Conservation (phyloP, 1,139 yeast species). For the Candida gigantensis region DNA sequence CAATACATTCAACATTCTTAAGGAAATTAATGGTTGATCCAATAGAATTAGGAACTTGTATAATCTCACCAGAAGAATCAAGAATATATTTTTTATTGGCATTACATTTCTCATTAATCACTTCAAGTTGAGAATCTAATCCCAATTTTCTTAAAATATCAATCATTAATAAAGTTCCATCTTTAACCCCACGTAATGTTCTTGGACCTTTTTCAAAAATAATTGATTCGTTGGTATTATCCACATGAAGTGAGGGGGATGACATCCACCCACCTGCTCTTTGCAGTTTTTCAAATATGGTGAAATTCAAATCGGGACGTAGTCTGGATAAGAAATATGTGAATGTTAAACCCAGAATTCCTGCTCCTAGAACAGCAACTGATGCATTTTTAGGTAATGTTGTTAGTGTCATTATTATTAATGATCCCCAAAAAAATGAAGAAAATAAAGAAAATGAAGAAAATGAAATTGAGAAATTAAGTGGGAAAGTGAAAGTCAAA, state of each 20-base stretch:
- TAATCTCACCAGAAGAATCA: constrained; percentile 35
- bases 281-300: constrained; percentile 55
- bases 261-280: constrained; percentile 82
- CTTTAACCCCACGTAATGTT: constrained; percentile 68
- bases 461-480: neutral
- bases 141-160: constrained; percentile 56
- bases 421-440: too few species aligned
- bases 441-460: neutral
- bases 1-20: constrained; percentile 17
- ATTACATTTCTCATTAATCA: constrained; percentile 45
- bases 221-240: constrained; percentile 17
- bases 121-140: constrained; percentile 43
- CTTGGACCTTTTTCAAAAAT: constrained; percentile 73
- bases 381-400: constrained; percentile 31
- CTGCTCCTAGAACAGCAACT: constrained; percentile 80
- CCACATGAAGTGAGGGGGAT: constrained; percentile 27
- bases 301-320: constrained; percentile 70
- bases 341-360: constrained; percentile 80
- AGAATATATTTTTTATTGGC: constrained; percentile 67
- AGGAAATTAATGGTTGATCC: constrained; percentile 42
- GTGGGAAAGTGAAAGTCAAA: neutral
- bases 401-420: constrained; percentile 14
- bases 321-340: constrained; percentile 70
- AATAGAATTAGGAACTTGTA: constrained; percentile 56
- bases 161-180: constrained; percentile 61